These are phyloP conservation scores for Talaromyces atroroseus DNA, from an alignment of 2,329 filamentous ascomycete species.

Conservation along the genomic window DNA sequence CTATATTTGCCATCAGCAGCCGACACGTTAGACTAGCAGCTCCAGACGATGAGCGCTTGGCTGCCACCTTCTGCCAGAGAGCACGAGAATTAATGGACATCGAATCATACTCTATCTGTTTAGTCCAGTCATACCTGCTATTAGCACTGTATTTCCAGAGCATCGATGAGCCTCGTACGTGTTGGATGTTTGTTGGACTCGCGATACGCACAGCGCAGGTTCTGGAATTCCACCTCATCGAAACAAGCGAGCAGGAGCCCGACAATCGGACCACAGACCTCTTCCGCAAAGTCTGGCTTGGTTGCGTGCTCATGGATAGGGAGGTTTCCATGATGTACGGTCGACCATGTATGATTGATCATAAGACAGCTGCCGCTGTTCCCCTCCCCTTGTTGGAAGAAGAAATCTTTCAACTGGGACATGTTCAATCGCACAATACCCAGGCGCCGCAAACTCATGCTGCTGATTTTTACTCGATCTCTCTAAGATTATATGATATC, in stretches of 20 bases:
- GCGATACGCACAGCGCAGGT: constrained; percentile 3
- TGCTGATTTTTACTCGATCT: neutral
- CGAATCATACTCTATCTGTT: neutral
- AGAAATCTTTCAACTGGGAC: neutral
- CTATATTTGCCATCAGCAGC: constrained; percentile 5
- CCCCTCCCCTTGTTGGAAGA: neutral
- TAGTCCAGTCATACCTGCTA: constrained; percentile 1
- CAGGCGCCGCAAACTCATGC: neutral
- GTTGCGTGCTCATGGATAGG: constrained; percentile 7
- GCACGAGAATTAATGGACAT: constrained; percentile 1
- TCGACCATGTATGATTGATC: constrained; percentile 3
- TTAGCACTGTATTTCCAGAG: constrained; percentile 6
- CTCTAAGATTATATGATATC: constrained; percentile 1
- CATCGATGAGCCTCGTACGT: neutral
- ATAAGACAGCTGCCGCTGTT: neutral
- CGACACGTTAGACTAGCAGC: neutral
- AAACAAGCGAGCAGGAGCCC: neutral
- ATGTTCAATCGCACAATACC: neutral
- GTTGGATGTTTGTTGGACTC: constrained; percentile 3
- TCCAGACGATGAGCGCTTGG: neutral
- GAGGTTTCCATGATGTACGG: constrained; percentile 5
- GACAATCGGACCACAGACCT: neutral
- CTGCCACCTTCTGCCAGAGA: constrained; percentile 1
- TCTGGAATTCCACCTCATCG: neutral
- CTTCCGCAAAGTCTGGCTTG: constrained; percentile 5